Evolutionary conservation across 768 basidiomycete genomes (phyloP).

Genomic region (Trametes sanguinea): DNA sequence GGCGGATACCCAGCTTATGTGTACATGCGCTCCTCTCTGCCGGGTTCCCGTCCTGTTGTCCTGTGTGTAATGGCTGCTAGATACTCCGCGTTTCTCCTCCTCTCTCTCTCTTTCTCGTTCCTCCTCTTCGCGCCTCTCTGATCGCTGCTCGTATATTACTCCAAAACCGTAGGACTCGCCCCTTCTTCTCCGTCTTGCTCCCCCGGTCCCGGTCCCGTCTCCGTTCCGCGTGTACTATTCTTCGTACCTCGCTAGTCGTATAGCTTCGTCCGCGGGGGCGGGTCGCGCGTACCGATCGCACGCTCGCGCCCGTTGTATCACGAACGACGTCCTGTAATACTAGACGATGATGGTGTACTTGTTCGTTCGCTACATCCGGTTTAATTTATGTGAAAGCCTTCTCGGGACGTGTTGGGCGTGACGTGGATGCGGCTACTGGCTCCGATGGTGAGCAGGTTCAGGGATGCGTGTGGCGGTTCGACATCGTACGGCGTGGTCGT

Average conservation of each 20-base stretch:
- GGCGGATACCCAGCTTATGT: neutral
- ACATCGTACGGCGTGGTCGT: too few species aligned
- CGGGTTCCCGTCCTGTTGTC: neutral
- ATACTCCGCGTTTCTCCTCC: slow-evolving; percentile 9
- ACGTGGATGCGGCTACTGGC: too few species aligned
- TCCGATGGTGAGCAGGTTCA: too few species aligned
- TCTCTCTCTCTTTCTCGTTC: neutral
- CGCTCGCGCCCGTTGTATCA: slow-evolving; percentile 20
- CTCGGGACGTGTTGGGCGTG: too few species aligned
- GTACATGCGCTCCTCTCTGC: slow-evolving; percentile 4
- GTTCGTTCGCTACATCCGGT: slow-evolving; percentile 19
- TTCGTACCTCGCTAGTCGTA: slow-evolving; percentile 23
- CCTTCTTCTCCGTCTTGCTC: slow-evolving; percentile 1
- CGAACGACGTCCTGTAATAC: slow-evolving; percentile 27
- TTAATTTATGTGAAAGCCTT: slow-evolving; percentile 18
- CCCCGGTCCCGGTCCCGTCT: slow-evolving; percentile 3
- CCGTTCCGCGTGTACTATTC: slow-evolving; percentile 13
- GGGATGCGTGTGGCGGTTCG: too few species aligned
- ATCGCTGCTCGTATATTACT: slow-evolving; percentile 21
- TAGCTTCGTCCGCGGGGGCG: slow-evolving; percentile 21
- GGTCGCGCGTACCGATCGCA: slow-evolving; percentile 1
- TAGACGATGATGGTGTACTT: slow-evolving; percentile 26
- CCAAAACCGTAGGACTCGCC: slow-evolving; percentile 21
- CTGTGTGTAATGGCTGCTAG: slow-evolving; percentile 19
- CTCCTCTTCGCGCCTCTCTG: neutral